Evolutionary conservation across 352 stramenopile genomes (phyloP), one percentile per base, ranked within the genome.

Genomic region (Pythium aquatile): DNA sequence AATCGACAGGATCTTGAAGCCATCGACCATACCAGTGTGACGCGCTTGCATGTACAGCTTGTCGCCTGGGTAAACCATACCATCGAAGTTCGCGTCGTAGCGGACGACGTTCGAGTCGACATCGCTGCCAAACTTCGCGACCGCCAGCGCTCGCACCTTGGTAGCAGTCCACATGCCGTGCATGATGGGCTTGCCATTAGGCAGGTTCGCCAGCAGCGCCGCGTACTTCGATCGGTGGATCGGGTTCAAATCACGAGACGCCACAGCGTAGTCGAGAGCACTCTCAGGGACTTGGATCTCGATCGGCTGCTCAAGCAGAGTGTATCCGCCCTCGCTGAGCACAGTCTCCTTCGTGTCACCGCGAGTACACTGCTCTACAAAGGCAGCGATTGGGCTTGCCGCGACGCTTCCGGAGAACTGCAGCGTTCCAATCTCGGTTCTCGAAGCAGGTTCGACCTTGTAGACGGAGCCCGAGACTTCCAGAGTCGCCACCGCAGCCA

Each of bases 1-100:
- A n/a, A 95, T 69, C 1, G 74, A 76, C 26, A 96, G 24, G 28
- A 93, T 51, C 70, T 92, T 92, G 29, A 74, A 75, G 29, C 87
- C 88, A 33, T 78, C 66, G 11, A 76, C 66, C 13, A 93, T 74
- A 3, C 82, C 87, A 24, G 83, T 77, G 61, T 96, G 88, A 7
- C 79, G 81, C 17, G 79, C 79, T 54, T 94, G 87, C 73, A 94
- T 77, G 68, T 79, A 91, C 29, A 96, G 69, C 67, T 83, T 77
- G 66, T 96, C 85, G 24, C 83, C 79, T 2, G 85, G 84, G 65
- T 93, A 90, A n/a, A 96, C 87, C 84, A 96, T 95, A 47, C 87
- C 87, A 44, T 93, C 87, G 55, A 96, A 96, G 63, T 70, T 90
- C 29, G 79, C 88, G 20, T 90, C 73, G 67, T 91, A 96, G 13